These are phyloP conservation scores for Diutina rugosa DNA, from an alignment of 1,139 yeast genomes.

Conservation along the genomic window DNA sequence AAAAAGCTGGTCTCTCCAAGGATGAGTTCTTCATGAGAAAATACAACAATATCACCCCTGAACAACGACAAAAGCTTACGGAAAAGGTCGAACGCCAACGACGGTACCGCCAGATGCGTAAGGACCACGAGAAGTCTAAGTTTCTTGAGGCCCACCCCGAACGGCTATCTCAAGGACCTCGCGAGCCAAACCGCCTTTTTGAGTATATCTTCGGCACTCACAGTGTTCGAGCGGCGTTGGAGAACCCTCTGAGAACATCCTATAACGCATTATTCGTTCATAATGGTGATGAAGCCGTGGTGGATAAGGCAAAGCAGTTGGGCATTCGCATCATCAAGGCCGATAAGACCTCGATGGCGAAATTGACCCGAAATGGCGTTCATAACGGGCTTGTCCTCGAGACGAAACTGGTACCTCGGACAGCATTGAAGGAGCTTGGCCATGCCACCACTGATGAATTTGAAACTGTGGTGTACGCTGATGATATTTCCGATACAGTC, in stretches of 20 bases:
- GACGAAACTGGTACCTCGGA: not conserved
- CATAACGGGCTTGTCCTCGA: slow-evolving; percentile 62
- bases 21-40: slow-evolving; percentile 30
- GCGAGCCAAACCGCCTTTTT: slow-evolving; percentile 27
- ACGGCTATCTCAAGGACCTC: slow-evolving; percentile 3
- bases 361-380: slow-evolving; percentile 53
- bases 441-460: not conserved
- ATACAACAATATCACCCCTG: slow-evolving; percentile 20
- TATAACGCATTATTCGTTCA: slow-evolving; percentile 39
- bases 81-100: slow-evolving; percentile 26
- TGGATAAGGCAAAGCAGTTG: slow-evolving; percentile 29
- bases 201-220: slow-evolving; percentile 74
- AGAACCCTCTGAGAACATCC: slow-evolving; percentile 38
- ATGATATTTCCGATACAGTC: slow-evolving; percentile 7
- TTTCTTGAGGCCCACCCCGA: not conserved
- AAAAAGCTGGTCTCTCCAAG: slow-evolving; percentile 20
- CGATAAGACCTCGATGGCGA: slow-evolving; percentile 45
- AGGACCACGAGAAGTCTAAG: slow-evolving; percentile 5
- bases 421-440: not conserved
- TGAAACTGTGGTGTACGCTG: not conserved
- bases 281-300: slow-evolving; percentile 28
- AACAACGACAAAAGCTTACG: slow-evolving; percentile 15
- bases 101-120: slow-evolving; percentile 6
- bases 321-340: slow-evolving; percentile 31
- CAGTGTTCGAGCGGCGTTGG: slow-evolving; percentile 59